Evolutionary conservation across 1,284 basidiomycete genomes (phyloP).

Genomic region (Mycena sp.): DNA sequence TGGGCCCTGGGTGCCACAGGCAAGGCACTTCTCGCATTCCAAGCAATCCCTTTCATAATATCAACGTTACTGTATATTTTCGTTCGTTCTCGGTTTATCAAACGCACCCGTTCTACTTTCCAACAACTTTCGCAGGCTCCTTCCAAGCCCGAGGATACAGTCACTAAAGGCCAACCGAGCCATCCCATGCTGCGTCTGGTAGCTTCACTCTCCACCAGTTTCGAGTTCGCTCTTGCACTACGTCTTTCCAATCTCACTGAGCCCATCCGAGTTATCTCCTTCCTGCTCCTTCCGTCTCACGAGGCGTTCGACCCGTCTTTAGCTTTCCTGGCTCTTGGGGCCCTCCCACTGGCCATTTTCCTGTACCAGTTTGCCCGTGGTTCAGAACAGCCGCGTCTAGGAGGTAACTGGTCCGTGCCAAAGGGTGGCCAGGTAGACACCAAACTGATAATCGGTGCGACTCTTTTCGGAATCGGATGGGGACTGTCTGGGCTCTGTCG

Average conservation of each 20-base stretch:
- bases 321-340: slow-evolving; percentile 57
- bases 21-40: slow-evolving; percentile 47
- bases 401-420: slow-evolving; percentile 52
- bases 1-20: slow-evolving; percentile 49
- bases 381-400: slow-evolving; percentile 47
- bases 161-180: neutral
- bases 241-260: slow-evolving; percentile 65
- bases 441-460: slow-evolving; percentile 61
- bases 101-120: neutral
- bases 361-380: slow-evolving; percentile 53
- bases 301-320: slow-evolving; percentile 64
- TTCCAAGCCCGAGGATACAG: neutral
- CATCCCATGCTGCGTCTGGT: slow-evolving; percentile 40
- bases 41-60: slow-evolving; percentile 47
- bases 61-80: slow-evolving; percentile 46
- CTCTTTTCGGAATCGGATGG: slow-evolving; percentile 76
- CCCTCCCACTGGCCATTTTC: slow-evolving; percentile 51
- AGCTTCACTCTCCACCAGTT: slow-evolving; percentile 53
- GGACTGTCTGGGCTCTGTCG: slow-evolving; percentile 72
- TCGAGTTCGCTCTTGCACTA: slow-evolving; percentile 67
- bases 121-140: slow-evolving; percentile 23
- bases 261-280: slow-evolving; percentile 61
- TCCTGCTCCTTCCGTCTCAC: slow-evolving; percentile 61
- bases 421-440: slow-evolving; percentile 53
- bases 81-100: slow-evolving; percentile 38